These are phyloP conservation scores for Ceratocystis huliohia DNA, from an alignment of 2,329 filamentous ascomycete species.

Conservation along the genomic window DNA sequence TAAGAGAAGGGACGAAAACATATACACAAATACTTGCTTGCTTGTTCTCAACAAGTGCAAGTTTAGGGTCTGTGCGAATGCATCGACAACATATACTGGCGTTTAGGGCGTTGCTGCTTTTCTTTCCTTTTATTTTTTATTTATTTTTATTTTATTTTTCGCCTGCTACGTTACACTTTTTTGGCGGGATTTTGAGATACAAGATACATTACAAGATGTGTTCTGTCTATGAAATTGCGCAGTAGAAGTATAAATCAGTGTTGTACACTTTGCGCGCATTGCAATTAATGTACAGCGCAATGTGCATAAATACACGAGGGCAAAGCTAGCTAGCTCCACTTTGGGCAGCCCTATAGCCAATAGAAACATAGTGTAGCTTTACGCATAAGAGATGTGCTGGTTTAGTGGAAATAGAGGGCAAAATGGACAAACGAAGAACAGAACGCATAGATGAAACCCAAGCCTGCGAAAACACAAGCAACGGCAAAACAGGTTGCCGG, in stretches of 20 bases:
- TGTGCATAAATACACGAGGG: not conserved
- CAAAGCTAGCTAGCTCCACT: not conserved
- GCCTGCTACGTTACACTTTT: not conserved
- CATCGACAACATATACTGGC: conserved; percentile 7
- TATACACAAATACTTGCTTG: not conserved
- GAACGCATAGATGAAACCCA: not conserved
- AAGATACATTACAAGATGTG: not conserved
- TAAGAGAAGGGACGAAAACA: not conserved
- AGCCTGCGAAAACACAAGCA: not conserved
- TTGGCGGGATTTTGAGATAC: not conserved
- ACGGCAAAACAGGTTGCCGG: not conserved
- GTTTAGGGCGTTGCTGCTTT: conserved; percentile 11
- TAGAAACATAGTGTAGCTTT: not conserved
- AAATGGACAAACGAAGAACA: not conserved
- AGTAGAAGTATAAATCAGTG: not conserved
- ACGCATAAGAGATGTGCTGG: not conserved
- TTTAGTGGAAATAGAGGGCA: not conserved
- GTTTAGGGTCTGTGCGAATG: not conserved
- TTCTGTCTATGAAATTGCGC: not conserved
- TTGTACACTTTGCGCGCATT: not conserved
- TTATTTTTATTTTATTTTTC: not conserved
- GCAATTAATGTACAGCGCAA: too few relatives aligned
- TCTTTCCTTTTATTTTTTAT: not conserved
- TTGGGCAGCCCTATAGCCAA: not conserved
- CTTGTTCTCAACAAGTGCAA: not conserved